phyloP scores from a whole-genome alignment of 768 basidiomycete species.

The Porpolomopsis calyptriformis region DNA sequence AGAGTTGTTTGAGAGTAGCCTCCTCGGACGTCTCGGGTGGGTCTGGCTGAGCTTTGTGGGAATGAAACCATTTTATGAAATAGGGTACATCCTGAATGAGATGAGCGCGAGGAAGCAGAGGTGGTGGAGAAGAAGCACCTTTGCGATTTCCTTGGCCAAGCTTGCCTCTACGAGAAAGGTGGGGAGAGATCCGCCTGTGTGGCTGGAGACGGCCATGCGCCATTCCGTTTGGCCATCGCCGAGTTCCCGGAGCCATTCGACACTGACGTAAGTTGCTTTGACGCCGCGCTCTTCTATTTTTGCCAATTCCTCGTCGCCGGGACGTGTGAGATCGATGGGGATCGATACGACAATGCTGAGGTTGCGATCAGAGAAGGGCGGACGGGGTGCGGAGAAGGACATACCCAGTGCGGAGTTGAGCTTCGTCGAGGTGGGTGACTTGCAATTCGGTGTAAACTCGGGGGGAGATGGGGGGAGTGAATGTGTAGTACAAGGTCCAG shows the following conservation, averaged over 20 bases:
- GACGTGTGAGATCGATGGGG: slow-evolving; percentile 50
- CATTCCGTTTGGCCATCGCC: slow-evolving; percentile 59
- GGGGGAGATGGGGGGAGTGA: slow-evolving; percentile 58
- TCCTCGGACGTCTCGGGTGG: neutral
- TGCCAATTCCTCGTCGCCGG: slow-evolving; percentile 42
- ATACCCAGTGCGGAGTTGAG: slow-evolving; percentile 50
- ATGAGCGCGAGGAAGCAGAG: neutral
- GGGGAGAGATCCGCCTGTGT: slow-evolving; percentile 61
- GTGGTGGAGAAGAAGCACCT: slow-evolving; percentile 26
- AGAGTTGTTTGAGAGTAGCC: neutral
- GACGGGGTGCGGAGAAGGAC: slow-evolving; percentile 12
- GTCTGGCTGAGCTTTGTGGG: slow-evolving; percentile 10
- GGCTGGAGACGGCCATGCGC: slow-evolving; percentile 72
- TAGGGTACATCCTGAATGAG: slow-evolving; percentile 54
- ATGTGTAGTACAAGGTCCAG: slow-evolving; percentile 66
- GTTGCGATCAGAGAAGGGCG: neutral
- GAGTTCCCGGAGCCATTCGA: slow-evolving; percentile 55
- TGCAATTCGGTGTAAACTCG: slow-evolving; percentile 71
- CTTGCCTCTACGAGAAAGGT: slow-evolving; percentile 49
- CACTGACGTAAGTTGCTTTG: slow-evolving; percentile 58
- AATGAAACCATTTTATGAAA: slow-evolving; percentile 57
- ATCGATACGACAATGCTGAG: slow-evolving; percentile 47
- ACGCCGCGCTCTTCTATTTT: slow-evolving; percentile 55
- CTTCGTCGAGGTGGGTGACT: slow-evolving; percentile 41
- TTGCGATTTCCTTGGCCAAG: slow-evolving; percentile 53